These are phyloP conservation scores for Amphirosellinia nigrospora DNA, from an alignment of 495 filamentous ascomycete species.

Conservation along the genomic window DNA sequence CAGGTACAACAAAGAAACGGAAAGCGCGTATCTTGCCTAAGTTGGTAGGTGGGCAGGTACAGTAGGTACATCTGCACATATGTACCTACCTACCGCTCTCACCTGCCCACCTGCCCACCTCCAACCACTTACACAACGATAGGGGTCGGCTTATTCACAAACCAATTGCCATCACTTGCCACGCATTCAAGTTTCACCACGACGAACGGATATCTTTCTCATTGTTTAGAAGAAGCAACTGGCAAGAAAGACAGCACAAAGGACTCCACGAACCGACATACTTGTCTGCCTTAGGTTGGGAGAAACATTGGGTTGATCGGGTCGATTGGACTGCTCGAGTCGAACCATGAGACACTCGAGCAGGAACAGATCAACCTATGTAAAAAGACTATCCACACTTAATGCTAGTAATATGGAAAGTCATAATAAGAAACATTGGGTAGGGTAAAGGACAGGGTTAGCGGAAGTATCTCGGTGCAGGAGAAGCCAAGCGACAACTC, in stretches of 20 bases:
- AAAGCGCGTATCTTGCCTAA: not conserved
- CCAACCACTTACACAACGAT: not conserved
- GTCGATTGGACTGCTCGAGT: constrained; percentile 10
- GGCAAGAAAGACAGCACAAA: not conserved
- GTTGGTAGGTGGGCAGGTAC: not conserved
- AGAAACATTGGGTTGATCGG: not conserved
- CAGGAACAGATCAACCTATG: not conserved
- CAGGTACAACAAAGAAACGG: not conserved
- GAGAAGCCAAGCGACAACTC: not conserved
- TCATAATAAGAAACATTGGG: not conserved
- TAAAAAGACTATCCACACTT: not conserved
- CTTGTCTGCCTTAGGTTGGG: constrained; percentile 2
- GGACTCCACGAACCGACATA: not conserved
- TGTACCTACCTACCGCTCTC: not conserved
- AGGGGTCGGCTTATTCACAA: constrained; percentile 6
- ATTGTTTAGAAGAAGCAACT: not conserved
- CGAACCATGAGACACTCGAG: constrained; percentile 2
- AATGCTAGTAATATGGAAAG: constrained; percentile 1
- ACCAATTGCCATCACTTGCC: constrained; percentile 7
- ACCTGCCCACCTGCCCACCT: not conserved
- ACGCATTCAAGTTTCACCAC: not conserved
- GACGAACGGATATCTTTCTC: not conserved
- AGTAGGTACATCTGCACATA: not conserved
- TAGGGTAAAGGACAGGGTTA: not conserved
- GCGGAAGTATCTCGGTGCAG: constrained; percentile 10